A percentile compares a stretch with the other conserved stretches of the same genome.
Evolutionary conservation across 805 yeast species (phyloP).

Genomic region (Lachancea waltii): DNA sequence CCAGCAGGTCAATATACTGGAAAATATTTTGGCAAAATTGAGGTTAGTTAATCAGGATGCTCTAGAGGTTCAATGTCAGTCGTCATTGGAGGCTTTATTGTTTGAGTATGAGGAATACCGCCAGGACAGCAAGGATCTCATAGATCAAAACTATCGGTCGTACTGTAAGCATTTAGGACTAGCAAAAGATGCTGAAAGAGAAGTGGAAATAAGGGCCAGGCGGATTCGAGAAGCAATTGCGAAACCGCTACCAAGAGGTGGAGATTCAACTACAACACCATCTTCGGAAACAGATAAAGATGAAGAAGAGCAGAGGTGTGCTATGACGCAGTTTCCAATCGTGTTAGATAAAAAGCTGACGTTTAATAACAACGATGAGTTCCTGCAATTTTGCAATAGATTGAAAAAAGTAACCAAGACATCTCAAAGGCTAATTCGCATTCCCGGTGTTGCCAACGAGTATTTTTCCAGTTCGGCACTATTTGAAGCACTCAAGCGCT

Average conservation of each 20-base stretch:
- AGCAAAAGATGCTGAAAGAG: conserved; percentile 1
- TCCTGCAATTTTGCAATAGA: conserved; percentile 10
- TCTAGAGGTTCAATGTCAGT: conserved; percentile 8
- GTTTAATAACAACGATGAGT: conserved; percentile 15
- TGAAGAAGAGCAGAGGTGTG: neutral
- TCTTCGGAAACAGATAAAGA: neutral
- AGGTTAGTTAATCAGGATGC: neutral
- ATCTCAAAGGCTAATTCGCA: conserved; percentile 28
- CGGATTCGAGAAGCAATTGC: neutral
- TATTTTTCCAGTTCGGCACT: conserved; percentile 28
- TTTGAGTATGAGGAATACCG: conserved; percentile 8
- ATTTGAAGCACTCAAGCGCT: conserved; percentile 19
- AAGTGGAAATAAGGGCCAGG: conserved; percentile 1
- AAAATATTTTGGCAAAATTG: neutral
- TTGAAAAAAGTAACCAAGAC: conserved; percentile 24
- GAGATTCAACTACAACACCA: neutral
- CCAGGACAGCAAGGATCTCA: conserved; percentile 9
- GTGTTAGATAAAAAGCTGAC: conserved; percentile 14
- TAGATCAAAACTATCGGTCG: conserved; percentile 6
- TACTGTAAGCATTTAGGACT: conserved; percentile 10
- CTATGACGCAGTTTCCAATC: conserved; percentile 9
- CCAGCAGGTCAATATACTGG: neutral
- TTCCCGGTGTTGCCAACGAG: conserved; percentile 18
- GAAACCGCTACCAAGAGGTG: neutral
- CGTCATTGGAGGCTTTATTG: conserved; percentile 8